Percentiles rank a stretch among this genome's conserved stretches.
Conservation (phyloP, 805 yeast species). For the Yamadazyma laniorum region DNA sequence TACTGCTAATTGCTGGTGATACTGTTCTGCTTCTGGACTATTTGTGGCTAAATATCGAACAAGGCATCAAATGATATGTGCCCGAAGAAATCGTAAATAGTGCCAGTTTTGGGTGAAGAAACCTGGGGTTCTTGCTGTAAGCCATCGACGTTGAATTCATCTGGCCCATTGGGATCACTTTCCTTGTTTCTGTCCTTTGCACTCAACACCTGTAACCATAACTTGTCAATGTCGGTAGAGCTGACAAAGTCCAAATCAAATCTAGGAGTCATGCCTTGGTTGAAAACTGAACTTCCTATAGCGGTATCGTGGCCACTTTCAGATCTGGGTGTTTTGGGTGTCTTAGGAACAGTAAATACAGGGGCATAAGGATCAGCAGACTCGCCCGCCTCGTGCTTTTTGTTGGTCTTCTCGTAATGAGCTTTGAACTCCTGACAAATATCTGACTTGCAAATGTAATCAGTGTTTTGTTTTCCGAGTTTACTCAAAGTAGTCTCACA, state of each 20-base stretch:
- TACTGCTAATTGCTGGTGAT: no score
- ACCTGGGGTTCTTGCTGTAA: no score
- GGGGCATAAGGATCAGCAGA: not conserved
- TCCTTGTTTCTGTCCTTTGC: conserved; percentile 4
- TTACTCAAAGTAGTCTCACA: conserved; percentile 24
- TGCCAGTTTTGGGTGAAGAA: not conserved
- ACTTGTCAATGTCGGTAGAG: conserved; percentile 31
- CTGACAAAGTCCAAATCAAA: conserved; percentile 20
- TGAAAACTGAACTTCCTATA: not conserved
- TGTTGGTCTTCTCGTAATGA: not conserved
- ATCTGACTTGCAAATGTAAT: conserved; percentile 12
- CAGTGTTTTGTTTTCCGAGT: conserved; percentile 18
- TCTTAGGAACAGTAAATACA: not conserved
- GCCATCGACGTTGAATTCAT: conserved; percentile 7
- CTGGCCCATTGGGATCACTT: not conserved
- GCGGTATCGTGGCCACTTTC: no score
- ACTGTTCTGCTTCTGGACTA: no score
- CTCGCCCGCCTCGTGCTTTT: not conserved
- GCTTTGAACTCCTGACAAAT: conserved; percentile 9
- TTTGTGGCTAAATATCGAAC: conserved; percentile 11
- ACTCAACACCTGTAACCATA: conserved; percentile 36
- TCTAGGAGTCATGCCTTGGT: not conserved
- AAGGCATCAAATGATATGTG: conserved; percentile 26
- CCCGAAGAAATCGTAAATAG: conserved; percentile 25
- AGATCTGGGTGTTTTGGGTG: not conserved